Evolutionary conservation across 257 asterid genomes (phyloP), one percentile per base, ranked within the genome.

Genomic region (Striga asiatica): DNA sequence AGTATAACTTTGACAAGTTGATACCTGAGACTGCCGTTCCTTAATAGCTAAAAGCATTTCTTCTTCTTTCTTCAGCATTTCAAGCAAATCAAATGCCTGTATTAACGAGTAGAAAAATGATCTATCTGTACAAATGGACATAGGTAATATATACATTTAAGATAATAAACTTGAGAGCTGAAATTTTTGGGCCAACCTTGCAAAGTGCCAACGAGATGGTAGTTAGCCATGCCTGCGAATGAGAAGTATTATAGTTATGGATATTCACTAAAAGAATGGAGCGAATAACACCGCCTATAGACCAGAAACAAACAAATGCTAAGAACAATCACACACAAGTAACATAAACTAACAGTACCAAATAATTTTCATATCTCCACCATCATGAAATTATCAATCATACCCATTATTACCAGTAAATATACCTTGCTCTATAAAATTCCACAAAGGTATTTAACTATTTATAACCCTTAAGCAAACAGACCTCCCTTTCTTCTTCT

Each of bases 401-500:
- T 13, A 13, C 23, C 42, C 43, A 39, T 32, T 24, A 8, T 21
- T 45, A 60, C 50, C 61, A 8, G 20, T 17, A 3, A 38, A 46
- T n/a, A n/a, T n/a, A n/a, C n/a, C n/a, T n/a, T n/a, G n/a, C n/a
- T n/a, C n/a, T n/a, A n/a, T n/a, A n/a, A n/a, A n/a, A n/a, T n/a
- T n/a, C n/a, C n/a, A n/a, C n/a, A n/a, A n/a, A n/a, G n/a, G n/a
- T n/a, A 41, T 41, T 41, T 25, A 22, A 29, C 3, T 43, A 17
- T n/a, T n/a, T n/a, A n/a, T n/a, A n/a, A n/a, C n/a, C n/a, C n/a
- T n/a, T n/a, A 32, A 58, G 51, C 38, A 54, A 53, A 71, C 89
- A 42, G 25, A 84, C 99, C 95, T 92, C 97, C 58, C 97, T 76
- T 82, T 82, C 99, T 71, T 88, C 99, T 69, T 92, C 97, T 60